Percentiles rank a stretch among this genome's conserved stretches.
These are phyloP conservation scores for Alternaria sp. DNA, from an alignment of 2,329 filamentous ascomycete genomes.

Conservation along the genomic window DNA sequence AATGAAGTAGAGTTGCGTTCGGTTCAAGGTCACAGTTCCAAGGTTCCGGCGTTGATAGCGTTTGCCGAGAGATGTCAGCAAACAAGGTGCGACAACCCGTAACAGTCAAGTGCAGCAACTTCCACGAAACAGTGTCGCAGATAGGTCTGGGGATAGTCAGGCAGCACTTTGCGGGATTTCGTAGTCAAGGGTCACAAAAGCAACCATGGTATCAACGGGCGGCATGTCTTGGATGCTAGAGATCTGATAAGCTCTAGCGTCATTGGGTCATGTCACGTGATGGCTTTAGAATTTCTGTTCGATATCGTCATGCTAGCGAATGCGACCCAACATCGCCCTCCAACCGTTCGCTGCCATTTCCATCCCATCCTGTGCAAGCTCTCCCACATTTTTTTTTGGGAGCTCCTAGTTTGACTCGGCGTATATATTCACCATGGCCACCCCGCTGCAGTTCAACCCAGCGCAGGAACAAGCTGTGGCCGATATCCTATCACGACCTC, in stretches of 20 bases:
- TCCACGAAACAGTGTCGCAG: constrained; percentile 20
- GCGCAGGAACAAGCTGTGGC: constrained; percentile 50
- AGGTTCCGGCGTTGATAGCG: constrained; percentile 26
- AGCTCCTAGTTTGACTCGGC: constrained; percentile 11
- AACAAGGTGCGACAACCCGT: constrained; percentile 26
- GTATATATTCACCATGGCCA: constrained; percentile 30
- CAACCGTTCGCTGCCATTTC: constrained; percentile 23
- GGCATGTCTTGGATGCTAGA: constrained; percentile 5
- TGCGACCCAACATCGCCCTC: constrained; percentile 25
- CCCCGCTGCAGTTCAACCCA: constrained; percentile 44
- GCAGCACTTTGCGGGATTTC: constrained; percentile 15
- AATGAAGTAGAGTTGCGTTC: constrained; percentile 22
- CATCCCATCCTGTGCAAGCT: constrained; percentile 27
- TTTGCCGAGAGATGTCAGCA: constrained; percentile 33
- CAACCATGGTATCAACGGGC: constrained; percentile 18
- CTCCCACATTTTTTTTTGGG: constrained; percentile 8
- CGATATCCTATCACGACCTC: constrained; percentile 69
- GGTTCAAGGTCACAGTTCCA: constrained; percentile 24
- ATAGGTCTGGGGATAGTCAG: constrained; percentile 14
- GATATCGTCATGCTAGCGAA: constrained; percentile 31
- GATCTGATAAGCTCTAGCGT: constrained; percentile 18
- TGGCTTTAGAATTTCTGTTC: constrained; percentile 41
- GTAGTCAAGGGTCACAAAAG: constrained; percentile 19
- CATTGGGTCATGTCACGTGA: constrained; percentile 36
- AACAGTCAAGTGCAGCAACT: constrained; percentile 15